Evolutionary conservation across 2,329 filamentous ascomycete species (phyloP), one percentile per base, ranked within the genome.

Genomic region (Talaromyces funiculosus): DNA sequence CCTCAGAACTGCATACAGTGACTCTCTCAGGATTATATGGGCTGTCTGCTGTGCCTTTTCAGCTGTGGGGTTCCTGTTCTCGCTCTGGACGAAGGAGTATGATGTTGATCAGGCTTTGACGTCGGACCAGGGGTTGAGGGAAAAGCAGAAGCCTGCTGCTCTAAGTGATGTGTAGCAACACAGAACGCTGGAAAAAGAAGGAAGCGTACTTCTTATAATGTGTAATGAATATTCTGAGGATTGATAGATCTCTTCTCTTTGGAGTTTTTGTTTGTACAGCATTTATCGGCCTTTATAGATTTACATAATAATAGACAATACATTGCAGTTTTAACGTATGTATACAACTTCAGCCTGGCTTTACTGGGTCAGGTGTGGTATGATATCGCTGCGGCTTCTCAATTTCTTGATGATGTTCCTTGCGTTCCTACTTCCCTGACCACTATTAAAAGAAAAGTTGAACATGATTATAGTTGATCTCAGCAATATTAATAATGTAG

Each of bases 21-120:
- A 84, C 66, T 79, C 79, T 20, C 67, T 86, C 63, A 77, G 76
- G 61, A 80, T 80, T 40, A 79, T 86, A 18, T 86, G 82, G 80
- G 78, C 81, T 26, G 78, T 84, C 24, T 80, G 84, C 73, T 79
- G 78, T 59, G 83, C 73, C 0, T 72, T 86, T n/a, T 76, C 77
- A 10, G 81, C 72, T 0, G 69, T 82, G 1, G 81, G 80, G 2
- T 70, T 85, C 35, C 53, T 84, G 37, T 71, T 80, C 53, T 84
- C 80, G 65, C 62, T 83, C 0, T 78, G 81, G 62, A 82, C 84
- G 2, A 78, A 84, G 67, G 76, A 72, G 3, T 79, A 81, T 66
- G 73, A 75, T 61, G 69, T 85, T 62, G 64, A 72, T 31, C 65
- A 63, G 8, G 65, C 59, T 2, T 73, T 87, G 45, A 61, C 65